phyloP scores from a whole-genome alignment of 139 green algal genomes.

The Chlorella sp. region DNA sequence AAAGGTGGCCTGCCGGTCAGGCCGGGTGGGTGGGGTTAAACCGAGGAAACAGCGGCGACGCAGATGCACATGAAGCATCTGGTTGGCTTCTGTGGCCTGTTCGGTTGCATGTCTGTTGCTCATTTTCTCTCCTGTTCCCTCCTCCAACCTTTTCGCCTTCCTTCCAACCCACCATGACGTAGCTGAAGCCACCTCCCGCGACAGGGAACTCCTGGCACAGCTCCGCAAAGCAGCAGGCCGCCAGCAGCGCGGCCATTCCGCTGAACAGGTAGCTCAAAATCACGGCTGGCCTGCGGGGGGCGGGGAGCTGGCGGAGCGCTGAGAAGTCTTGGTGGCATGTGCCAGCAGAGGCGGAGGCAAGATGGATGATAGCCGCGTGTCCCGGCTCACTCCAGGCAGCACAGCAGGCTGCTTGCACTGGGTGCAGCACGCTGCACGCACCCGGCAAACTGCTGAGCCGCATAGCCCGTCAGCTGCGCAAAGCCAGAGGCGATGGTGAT shows the following conservation, averaged over 20 bases:
- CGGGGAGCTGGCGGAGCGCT: too few species aligned
- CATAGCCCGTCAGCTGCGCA: slow-evolving; percentile 19
- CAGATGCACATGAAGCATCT: too few species aligned
- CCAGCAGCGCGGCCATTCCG: slow-evolving; percentile 14
- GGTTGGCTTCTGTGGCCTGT: too few species aligned
- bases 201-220: slow-evolving; percentile 44
- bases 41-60: too few species aligned
- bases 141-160: too few species aligned
- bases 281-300: slow-evolving; percentile 30
- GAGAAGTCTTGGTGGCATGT: not conserved
- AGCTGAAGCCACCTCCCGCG: slow-evolving; percentile 45
- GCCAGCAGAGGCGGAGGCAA: not conserved
- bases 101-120: too few species aligned
- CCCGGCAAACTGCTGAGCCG: slow-evolving; percentile 31
- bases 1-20: slow-evolving; percentile 20
- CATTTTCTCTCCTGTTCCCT: too few species aligned
- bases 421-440: not conserved
- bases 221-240: slow-evolving; percentile 48
- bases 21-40: too few species aligned
- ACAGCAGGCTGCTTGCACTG: not conserved
- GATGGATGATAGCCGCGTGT: too few species aligned
- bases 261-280: slow-evolving; percentile 33
- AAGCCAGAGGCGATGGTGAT: slow-evolving; percentile 31
- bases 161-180: slow-evolving; percentile 25
- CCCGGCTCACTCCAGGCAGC: too few species aligned